Conservation (phyloP, 1,284 basidiomycete species). For the Ganoderma sinense region DNA sequence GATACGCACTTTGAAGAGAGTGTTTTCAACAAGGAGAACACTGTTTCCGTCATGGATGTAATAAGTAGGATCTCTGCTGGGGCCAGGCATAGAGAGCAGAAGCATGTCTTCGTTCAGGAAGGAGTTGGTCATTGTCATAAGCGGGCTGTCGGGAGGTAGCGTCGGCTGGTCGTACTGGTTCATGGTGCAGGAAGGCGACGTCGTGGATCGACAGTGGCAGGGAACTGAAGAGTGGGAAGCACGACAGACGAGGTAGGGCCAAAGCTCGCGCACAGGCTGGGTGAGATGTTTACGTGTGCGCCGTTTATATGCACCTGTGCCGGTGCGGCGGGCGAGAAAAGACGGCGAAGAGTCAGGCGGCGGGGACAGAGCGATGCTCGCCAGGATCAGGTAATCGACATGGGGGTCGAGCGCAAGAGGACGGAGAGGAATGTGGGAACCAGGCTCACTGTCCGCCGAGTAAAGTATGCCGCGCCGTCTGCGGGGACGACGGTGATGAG, state of each 20-base stretch:
- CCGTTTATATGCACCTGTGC: constrained; percentile 6
- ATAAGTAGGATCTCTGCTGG: constrained; percentile 46
- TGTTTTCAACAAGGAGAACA: constrained; percentile 62
- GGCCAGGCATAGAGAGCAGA: constrained; percentile 43
- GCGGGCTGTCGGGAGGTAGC: constrained; percentile 41
- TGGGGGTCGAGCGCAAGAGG: background rate
- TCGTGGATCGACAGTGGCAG: constrained; percentile 5
- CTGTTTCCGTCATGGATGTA: constrained; percentile 69
- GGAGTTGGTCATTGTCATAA: constrained; percentile 44
- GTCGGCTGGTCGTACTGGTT: constrained; percentile 35
- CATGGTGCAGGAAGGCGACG: constrained; percentile 25
- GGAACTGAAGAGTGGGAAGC: background rate
- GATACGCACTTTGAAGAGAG: constrained; percentile 65
- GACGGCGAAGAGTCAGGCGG: background rate
- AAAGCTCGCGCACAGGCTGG: background rate
- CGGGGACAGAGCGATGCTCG: background rate
- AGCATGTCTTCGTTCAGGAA: constrained; percentile 44
- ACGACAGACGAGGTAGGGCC: background rate
- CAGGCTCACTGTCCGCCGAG: background rate
- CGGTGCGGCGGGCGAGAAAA: background rate
- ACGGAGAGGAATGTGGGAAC: background rate
- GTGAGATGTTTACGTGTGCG: constrained; percentile 7
- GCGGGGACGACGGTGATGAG: background rate
- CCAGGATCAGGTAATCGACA: constrained; percentile 4
- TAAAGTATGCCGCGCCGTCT: background rate